Evolutionary conservation across 2,329 filamentous ascomycete species (phyloP), one percentile per base, ranked within the genome.

Genomic region (Graphiopsis chlorocephala): DNA sequence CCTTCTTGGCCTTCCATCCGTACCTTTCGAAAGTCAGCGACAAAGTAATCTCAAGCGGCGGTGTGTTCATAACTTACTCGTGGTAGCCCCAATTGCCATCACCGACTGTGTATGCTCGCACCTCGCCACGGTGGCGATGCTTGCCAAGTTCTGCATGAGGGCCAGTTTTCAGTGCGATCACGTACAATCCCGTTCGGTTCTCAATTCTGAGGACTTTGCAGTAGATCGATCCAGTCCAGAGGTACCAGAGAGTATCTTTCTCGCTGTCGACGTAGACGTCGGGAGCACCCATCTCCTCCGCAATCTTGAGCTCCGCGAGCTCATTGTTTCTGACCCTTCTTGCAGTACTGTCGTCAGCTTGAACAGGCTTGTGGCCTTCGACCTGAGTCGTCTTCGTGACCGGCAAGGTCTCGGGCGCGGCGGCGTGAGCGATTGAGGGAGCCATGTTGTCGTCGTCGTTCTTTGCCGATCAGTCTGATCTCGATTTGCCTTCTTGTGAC

Each of bases 181-280:
- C 59, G 47, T 64, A 64, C 29, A 45, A 52, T 7, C 63, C 63
- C 55, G 59, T 64, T 31, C 63, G 63, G 31, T 61, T 64, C 55
- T 64, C 63, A 42, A 64, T 60, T 10, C 63, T 42, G n/a, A 64
- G 48, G 8, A 60, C 31, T 33, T 65, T 65, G 48, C 61, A 50
- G 63, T 65, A 62, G 50, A 62, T 61, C 11, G 57, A 38, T 45
- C 63, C 63, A 11, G 63, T 65, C 63, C 63, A 65, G 42, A 60
- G 63, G n/a, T 61, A 61, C 58, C 58, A 65, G 50, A 23, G 25
- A 20, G 63, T 65, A 50, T 65, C 63, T 35, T 65, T 23, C 29
- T 65, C 63, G 38, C 58, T 38, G 20, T 65, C 48, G 63, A 65
- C 61, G 48, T 65, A 65, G 58, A 62, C 63, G 28, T 65, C 63